Conservation (phyloP, 345 rosid species). For the Limnanthes douglasii region DNA sequence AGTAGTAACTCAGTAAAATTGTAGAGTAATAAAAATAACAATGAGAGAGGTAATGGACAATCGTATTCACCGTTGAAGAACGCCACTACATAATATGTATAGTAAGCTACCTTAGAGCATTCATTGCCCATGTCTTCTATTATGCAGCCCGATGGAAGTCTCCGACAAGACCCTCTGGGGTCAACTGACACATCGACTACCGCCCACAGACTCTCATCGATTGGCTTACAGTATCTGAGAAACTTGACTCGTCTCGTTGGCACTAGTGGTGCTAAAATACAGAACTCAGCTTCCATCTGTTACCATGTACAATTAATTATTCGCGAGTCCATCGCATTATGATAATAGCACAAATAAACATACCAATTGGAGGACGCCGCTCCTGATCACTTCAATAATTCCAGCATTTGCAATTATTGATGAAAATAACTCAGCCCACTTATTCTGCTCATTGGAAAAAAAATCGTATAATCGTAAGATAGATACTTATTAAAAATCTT, state of each 20-base stretch:
- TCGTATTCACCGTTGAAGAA: no score
- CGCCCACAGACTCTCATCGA: constrained; percentile 36
- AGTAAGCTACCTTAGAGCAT: constrained; percentile 36
- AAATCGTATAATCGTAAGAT: no score
- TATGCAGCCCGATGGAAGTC: constrained; percentile 67
- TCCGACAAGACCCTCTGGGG: constrained; percentile 19
- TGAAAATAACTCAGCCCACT: constrained; percentile 48
- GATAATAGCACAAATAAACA: not conserved
- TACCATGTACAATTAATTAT: constrained; percentile 2
- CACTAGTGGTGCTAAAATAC: constrained; percentile 38
- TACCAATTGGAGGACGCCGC: constrained; percentile 41
- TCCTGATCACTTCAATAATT: constrained; percentile 20
- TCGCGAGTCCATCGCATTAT: not conserved
- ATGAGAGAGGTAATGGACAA: no score
- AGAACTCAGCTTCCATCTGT: constrained; percentile 59
- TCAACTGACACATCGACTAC: constrained; percentile 61
- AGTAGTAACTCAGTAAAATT: no score
- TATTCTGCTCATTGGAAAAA: no score
- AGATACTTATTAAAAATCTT: no score
- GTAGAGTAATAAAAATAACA: no score
- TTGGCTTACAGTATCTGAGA: constrained; percentile 44
- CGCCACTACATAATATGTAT: no score
- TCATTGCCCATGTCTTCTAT: constrained; percentile 41
- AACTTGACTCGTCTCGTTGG: constrained; percentile 35
- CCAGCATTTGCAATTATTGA: constrained; percentile 30